Percentiles rank a stretch among this genome's conserved stretches.
phyloP scores from a whole-genome alignment of 1,284 basidiomycete species.

The Earliella scabrosa region DNA sequence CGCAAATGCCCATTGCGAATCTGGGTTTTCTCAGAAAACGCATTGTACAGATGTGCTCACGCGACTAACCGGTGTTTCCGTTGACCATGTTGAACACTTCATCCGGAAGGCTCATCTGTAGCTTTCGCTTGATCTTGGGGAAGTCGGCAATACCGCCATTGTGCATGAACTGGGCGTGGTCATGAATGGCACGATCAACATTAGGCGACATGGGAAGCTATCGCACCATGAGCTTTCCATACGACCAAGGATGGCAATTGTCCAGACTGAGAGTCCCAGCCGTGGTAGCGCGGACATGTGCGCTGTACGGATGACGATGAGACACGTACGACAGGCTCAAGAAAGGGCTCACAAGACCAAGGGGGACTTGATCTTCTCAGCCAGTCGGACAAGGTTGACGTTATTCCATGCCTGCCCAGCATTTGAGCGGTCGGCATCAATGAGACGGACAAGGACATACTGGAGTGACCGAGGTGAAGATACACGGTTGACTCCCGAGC shows the following conservation, averaged over 20 bases:
- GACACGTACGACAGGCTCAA: neutral
- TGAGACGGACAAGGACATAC: constrained; percentile 45
- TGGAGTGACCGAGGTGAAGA: constrained; percentile 96
- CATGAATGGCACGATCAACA: neutral
- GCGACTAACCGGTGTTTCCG: constrained; percentile 81
- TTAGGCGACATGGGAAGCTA: neutral
- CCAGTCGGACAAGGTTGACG: constrained; percentile 84
- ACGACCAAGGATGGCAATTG: constrained; percentile 92
- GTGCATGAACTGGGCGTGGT: constrained; percentile 83
- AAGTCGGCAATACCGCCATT: constrained; percentile 91
- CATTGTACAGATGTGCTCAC: neutral
- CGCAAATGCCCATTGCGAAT: constrained; percentile 96
- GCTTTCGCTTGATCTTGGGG: constrained; percentile 74
- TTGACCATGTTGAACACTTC: constrained; percentile 85
- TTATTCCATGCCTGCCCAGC: constrained; percentile 87
- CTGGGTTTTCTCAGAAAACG: constrained; percentile 40
- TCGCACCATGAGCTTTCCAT: constrained; percentile 86
- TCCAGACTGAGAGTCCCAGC: constrained; percentile 87
- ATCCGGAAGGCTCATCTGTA: constrained; percentile 80
- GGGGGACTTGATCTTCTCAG: constrained; percentile 94
- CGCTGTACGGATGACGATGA: constrained; percentile 48
- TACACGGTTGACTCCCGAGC: constrained; percentile 86
- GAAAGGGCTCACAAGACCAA: constrained; percentile 78
- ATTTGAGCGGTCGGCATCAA: neutral
- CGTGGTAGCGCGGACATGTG: constrained; percentile 90